Evolutionary conservation across 257 asterid species (phyloP), one percentile per base, ranked within the genome.

Genomic region (Petunia axillaris): DNA sequence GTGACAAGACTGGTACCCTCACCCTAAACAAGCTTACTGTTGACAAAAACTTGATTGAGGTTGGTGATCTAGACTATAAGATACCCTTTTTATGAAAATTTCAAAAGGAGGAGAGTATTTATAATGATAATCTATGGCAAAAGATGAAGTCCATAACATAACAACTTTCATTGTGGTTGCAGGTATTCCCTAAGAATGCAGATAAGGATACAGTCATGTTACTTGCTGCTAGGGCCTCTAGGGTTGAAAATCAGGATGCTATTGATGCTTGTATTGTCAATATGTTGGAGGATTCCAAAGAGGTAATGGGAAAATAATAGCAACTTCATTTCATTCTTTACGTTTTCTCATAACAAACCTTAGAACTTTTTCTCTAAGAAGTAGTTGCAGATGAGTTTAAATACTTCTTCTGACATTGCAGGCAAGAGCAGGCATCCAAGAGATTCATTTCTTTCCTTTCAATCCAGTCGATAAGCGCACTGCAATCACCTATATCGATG

Each of bases 1-100:
- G 98, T 80, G 98, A 93, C 82, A 93, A 93, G 81, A 93, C 98
- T 0, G 98, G 98, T 1, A 93, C 98, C 4, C 90, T 93, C 73
- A 93, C 98, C 16, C 85, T 93, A 4, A 93, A 93, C 85, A 89
- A 93, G 87, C 93, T 93, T 79, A 91, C 90, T 1, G 96, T 93
- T 7, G 98, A 93, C 83, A 86, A 75, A 79, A 89, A 35, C 80
- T 83, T 93, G 46, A 85, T 91, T 44, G 94, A 92, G 90, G 97
- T 92, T 62, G 5, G 87, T 78, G 63, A 64, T 10, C 9, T 76
- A 59, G 64, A 16, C 2, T 4, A 58, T 2, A 15, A 5, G 14
- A 3, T n/a, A 57, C 36, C 25, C 6, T 15, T 3, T 57, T 57
- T 5, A n/a, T 57, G 63, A 57, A 57, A 57, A 15, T 57, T 57